Percentiles rank a stretch among this genome's conserved stretches.
Conservation (phyloP, 2,329 filamentous ascomycete genomes). For the Bisporella sp. region DNA sequence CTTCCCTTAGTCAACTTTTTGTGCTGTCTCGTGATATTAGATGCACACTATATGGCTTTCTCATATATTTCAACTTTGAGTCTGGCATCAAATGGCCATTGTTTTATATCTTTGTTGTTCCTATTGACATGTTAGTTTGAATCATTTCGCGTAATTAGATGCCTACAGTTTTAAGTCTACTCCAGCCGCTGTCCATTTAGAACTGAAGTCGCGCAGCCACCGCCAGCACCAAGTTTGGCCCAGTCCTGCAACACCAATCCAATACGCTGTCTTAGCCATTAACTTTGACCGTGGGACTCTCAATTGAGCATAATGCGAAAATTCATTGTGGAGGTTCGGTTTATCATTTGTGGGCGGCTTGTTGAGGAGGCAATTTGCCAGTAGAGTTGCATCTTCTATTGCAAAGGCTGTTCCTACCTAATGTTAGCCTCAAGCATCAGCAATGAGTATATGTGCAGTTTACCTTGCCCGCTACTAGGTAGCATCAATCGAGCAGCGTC, state of each 20-base stretch:
- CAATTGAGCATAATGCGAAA: neutral
- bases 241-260: neutral
- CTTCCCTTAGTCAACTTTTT: too few relatives aligned
- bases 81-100: too few relatives aligned
- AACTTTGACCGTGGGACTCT: neutral
- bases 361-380: conserved; percentile 7
- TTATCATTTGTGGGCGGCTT: neutral
- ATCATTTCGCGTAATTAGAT: too few relatives aligned
- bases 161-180: neutral
- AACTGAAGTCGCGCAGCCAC: neutral
- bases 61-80: too few relatives aligned
- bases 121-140: too few relatives aligned
- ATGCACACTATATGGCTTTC: too few relatives aligned
- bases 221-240: neutral
- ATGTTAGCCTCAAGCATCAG: too few relatives aligned
- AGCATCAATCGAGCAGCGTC: neutral
- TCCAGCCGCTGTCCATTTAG: neutral
- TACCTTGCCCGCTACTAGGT: neutral
- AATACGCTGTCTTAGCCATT: neutral
- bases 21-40: too few relatives aligned
- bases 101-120: too few relatives aligned
- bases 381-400: conserved; percentile 9
- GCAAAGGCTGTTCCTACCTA: conserved; percentile 1
- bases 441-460: too few relatives aligned
- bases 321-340: too few relatives aligned